Percentiles rank a stretch among this genome's conserved stretches.
These are phyloP conservation scores for Capronia epimyces DNA, from an alignment of 2,329 filamentous ascomycete species.

Conservation along the genomic window DNA sequence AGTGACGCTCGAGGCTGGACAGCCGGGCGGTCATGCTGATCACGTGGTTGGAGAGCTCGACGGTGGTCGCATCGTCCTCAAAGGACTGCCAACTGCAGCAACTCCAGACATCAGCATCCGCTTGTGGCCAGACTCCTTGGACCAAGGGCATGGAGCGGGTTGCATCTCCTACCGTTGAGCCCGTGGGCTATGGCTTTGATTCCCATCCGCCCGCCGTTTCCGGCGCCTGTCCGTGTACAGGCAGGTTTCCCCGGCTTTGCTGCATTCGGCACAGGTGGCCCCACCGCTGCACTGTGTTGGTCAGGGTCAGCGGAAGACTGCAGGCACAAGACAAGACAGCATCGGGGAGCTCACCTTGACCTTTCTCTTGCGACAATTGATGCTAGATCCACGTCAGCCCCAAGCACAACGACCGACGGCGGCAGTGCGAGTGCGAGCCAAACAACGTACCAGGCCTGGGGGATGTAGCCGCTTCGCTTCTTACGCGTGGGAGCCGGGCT, in stretches of 20 bases:
- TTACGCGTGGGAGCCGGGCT: no score
- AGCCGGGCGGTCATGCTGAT: neutral
- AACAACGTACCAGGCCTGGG: neutral
- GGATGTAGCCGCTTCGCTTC: slow-evolving; percentile 2
- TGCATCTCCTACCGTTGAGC: no score
- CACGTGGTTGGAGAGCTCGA: neutral
- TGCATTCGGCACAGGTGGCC: neutral
- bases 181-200: neutral
- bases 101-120: no score
- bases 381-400: neutral
- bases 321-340: neutral
- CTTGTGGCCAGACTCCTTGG: no score
- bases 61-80: neutral
- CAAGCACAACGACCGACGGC: no score
- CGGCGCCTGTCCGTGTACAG: no score
- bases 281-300: neutral
- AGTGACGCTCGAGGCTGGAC: neutral
- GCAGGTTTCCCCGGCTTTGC: neutral
- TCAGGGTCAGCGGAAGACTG: neutral
- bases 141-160: no score
- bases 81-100: no score
- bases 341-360: neutral
- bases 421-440: neutral
- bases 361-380: neutral
- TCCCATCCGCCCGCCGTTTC: neutral